A percentile compares a stretch with the other conserved stretches of the same genome.
phyloP scores from a whole-genome alignment of 139 green algal species.

The Micromonas commoda region DNA sequence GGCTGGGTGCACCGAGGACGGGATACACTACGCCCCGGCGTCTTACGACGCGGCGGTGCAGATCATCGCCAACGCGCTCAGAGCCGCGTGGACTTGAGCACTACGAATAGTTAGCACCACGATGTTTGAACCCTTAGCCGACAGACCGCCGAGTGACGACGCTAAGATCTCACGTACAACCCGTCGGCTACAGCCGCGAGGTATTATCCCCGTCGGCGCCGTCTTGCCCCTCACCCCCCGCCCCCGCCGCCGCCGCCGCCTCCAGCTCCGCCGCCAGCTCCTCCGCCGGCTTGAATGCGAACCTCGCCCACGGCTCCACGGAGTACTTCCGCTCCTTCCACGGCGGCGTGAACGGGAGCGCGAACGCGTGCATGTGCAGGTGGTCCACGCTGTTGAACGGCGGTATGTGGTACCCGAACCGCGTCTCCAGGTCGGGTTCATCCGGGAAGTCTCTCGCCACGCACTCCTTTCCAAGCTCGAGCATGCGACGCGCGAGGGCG shows the following conservation, averaged over 20 bases:
- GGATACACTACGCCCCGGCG: neutral
- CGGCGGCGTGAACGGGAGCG: conserved; percentile 36
- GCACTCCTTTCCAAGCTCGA: neutral
- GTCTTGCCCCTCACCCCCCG: too few relatives aligned
- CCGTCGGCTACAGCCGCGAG: too few relatives aligned
- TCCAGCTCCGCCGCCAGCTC: neutral
- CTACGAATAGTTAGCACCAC: too few relatives aligned
- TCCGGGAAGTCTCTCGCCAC: neutral
- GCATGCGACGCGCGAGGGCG: conserved; percentile 22
- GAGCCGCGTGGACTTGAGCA: too few relatives aligned
- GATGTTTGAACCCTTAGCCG: too few relatives aligned
- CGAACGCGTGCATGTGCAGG: conserved; percentile 48
- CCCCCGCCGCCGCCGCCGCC: neutral
- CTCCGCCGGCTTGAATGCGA: neutral
- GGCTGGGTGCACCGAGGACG: neutral
- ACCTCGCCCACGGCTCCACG: neutral
- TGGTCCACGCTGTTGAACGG: conserved; percentile 49
- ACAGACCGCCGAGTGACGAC: too few relatives aligned
- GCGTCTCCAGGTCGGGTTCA: neutral
- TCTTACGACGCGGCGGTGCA: conserved; percentile 16
- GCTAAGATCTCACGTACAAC: too few relatives aligned
- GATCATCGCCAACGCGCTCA: neutral
- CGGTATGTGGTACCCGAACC: conserved; percentile 47
- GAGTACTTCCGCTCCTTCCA: conserved; percentile 5
- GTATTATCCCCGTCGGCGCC: too few relatives aligned